Conservation (phyloP, 257 asterid species). For the Cruciata laevipes region DNA sequence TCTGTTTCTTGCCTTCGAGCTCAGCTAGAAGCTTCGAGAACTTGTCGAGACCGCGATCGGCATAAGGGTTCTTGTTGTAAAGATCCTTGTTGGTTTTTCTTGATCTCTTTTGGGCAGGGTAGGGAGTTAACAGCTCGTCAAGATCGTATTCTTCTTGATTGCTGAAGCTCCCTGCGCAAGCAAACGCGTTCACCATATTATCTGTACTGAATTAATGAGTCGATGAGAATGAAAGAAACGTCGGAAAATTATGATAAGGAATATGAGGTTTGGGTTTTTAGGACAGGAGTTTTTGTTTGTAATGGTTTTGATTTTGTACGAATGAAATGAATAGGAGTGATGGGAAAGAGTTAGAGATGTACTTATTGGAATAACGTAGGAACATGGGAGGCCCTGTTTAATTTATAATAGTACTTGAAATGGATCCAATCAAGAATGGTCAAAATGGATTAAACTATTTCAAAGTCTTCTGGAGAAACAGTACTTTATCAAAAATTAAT, state of each 20-base stretch:
- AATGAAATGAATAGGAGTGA: conserved; percentile 5
- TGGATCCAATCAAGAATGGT: conserved; percentile 7
- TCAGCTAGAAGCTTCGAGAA: conserved; percentile 39
- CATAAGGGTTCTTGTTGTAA: conserved; percentile 33
- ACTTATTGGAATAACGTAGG: conserved; percentile 1
- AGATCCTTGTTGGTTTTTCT: conserved; percentile 24
- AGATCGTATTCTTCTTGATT: conserved; percentile 36
- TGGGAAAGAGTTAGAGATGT: neutral
- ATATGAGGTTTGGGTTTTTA: neutral
- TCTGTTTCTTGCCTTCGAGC: conserved; percentile 38
- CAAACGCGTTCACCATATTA: conserved; percentile 27
- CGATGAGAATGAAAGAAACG: neutral
- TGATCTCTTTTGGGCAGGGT: conserved; percentile 47
- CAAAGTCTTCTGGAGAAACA: neutral
- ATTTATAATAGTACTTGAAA: neutral
- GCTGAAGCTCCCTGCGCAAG: conserved; percentile 43
- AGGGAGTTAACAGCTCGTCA: conserved; percentile 33
- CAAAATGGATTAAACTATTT: conserved; percentile 1
- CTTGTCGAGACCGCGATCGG: conserved; percentile 46
- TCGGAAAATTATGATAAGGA: neutral
- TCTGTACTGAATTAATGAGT: neutral
- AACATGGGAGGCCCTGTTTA: neutral
- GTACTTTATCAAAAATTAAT: neutral
- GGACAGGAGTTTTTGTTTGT: neutral
- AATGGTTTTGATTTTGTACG: neutral